A percentile compares a stretch with the other conserved stretches of the same genome.
Conservation (phyloP, 129 eudicot genomes). For the Silybum marianum region DNA sequence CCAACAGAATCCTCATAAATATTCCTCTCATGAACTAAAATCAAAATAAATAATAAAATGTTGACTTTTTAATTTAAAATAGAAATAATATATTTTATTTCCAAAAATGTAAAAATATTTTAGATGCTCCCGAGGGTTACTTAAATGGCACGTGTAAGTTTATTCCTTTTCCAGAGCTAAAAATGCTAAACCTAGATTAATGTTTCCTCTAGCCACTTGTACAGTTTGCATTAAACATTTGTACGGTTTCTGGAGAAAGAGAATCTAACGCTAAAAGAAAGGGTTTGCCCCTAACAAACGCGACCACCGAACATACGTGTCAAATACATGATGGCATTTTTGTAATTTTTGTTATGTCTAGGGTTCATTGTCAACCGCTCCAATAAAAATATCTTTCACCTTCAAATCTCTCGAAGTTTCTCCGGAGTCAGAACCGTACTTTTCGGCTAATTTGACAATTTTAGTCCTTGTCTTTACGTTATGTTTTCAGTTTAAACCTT, state of each 20-base stretch:
- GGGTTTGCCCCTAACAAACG: constrained; percentile 3
- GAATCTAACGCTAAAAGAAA: not conserved
- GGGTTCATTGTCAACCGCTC: constrained; percentile 3
- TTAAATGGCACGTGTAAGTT: constrained; percentile 18
- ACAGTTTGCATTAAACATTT: not conserved
- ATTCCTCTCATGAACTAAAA: not conserved
- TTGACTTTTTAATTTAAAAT: not conserved
- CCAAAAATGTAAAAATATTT: not conserved
- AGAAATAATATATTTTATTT: not conserved
- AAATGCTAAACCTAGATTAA: not conserved
- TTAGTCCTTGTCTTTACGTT: not conserved
- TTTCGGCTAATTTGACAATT: not conserved
- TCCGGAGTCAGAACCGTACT: constrained; percentile 4
- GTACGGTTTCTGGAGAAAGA: not conserved
- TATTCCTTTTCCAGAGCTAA: constrained; percentile 11
- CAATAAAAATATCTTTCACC: constrained; percentile 22
- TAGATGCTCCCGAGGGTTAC: not conserved
- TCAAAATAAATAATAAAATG: not conserved
- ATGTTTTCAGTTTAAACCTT: not conserved
- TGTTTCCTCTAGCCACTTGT: not conserved
- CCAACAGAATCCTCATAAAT: not conserved
- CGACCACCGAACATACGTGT: not conserved
- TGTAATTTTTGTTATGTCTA: not conserved
- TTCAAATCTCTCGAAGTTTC: constrained; percentile 36
- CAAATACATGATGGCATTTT: constrained; percentile 1